Evolutionary conservation across 495 filamentous ascomycete genomes (phyloP), one percentile per base, ranked within the genome.

Genomic region (Lasiosphaeriaceae sp.): DNA sequence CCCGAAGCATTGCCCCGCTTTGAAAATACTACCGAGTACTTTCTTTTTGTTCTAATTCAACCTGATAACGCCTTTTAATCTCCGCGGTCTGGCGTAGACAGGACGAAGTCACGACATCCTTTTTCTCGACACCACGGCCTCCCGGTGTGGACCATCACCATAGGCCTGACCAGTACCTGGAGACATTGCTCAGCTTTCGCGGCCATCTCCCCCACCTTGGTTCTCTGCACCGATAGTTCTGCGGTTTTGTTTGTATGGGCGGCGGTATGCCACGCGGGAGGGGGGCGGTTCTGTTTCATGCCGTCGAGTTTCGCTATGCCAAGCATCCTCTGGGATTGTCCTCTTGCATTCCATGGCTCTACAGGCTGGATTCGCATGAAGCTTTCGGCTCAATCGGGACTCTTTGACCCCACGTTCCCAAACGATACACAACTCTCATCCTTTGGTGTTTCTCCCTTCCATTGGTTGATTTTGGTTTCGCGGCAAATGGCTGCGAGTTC

Each of bases 61-160:
- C 64, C 66, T 71, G 64, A 60, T 72, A 66, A 70, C 68, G 71
- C 72, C 69, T 64, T 68, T 70, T 72, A 72, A 74, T 78, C 68
- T 69, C 59, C 64, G 55, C 71, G 68, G 68, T 69, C 66, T 63
- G 73, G 71, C 73, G 73, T 71, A 70, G 67, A 68, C 71, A 75
- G 75, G 74, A 81, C 73, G 78, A 82, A 75, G 75, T 80, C 70
- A 81, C 77, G 78, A 81, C 71, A 72, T 68, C 66, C 65, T 72
- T 68, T 66, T 70, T 66, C 65, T 66, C 65, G 66, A 65, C 65
- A 57, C 60, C 59, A 65, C 66, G 60, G 62, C 57, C 63, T 65
- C 64, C 60, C 59, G 65, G 64, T 62, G 63, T 39, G 11, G 35
- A 21, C 64, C 66, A 57, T 57, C 52, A 57, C 39, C 54, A 52